Evolutionary conservation across 257 asterid genomes (phyloP).

Genomic region (Petrea volubilis): DNA sequence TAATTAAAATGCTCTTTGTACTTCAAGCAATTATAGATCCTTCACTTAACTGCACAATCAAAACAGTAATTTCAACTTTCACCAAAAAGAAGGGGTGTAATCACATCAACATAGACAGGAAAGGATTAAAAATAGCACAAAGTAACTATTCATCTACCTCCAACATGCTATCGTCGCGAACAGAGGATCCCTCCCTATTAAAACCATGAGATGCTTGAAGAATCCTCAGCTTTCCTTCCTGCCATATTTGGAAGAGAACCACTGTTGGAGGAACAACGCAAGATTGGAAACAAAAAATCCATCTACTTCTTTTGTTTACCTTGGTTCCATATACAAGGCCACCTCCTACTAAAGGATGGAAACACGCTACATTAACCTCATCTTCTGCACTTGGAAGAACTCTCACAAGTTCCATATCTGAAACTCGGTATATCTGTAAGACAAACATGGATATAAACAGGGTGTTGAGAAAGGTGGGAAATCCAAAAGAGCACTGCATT

Average conservation of each 20-base stretch:
- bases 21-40: constrained; percentile 1
- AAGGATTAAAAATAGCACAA: background rate
- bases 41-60: background rate
- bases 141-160: constrained; percentile 53
- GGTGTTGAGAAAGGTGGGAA: background rate
- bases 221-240: constrained; percentile 98
- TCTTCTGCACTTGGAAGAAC: constrained; percentile 97
- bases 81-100: background rate
- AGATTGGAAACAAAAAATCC: background rate
- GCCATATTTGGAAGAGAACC: constrained; percentile 26
- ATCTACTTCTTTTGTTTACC: constrained; percentile 37
- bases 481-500: background rate
- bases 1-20: background rate
- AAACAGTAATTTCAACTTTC: background rate
- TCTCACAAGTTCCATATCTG: constrained; percentile 96
- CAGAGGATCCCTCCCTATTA: constrained; percentile 39
- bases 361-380: constrained; percentile 97
- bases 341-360: constrained; percentile 95
- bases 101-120: background rate
- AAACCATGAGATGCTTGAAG: constrained; percentile 67
- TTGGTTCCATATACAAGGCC: constrained; percentile 98
- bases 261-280: constrained; percentile 1
- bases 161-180: constrained; percentile 62
- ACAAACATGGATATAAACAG: constrained; percentile 20
- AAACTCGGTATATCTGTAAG: constrained; percentile 78